These are phyloP conservation scores for Suhomyces ambrosiae DNA, from an alignment of 1,139 yeast species.

Conservation along the genomic window DNA sequence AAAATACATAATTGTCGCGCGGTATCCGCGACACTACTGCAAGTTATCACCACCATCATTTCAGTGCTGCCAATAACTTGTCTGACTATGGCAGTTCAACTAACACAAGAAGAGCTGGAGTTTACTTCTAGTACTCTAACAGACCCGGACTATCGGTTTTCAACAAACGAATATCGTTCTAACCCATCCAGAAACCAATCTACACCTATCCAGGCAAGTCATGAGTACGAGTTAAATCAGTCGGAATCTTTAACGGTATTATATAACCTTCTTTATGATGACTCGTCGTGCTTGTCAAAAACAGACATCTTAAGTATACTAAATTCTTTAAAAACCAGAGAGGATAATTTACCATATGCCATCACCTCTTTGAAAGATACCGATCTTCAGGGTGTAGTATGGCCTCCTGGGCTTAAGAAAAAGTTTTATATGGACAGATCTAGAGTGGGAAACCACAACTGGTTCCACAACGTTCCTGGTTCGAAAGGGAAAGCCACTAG, in stretches of 20 bases:
- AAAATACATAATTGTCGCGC: no score
- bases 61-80: no score
- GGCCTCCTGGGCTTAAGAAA: slow-evolving; percentile 36
- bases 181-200: background rate
- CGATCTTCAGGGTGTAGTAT: slow-evolving; percentile 42
- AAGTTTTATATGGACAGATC: slow-evolving; percentile 38
- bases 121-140: slow-evolving; percentile 7
- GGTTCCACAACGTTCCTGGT: slow-evolving; percentile 44
- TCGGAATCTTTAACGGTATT: slow-evolving; percentile 46
- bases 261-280: slow-evolving; percentile 44
- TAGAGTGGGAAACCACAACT: slow-evolving; percentile 37
- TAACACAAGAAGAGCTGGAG: slow-evolving; percentile 17
- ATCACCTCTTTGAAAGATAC: slow-evolving; percentile 11
- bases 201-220: slow-evolving; percentile 10
- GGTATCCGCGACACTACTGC: no score
- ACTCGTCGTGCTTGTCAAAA: slow-evolving; percentile 35
- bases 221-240: slow-evolving; percentile 43
- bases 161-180: background rate
- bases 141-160: background rate
- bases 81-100: slow-evolving; percentile 23
- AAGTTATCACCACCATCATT: no score
- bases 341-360: slow-evolving; percentile 35
- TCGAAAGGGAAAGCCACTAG: slow-evolving; percentile 35
- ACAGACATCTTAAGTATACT: slow-evolving; percentile 41
- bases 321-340: slow-evolving; percentile 40